Evolutionary conservation across 192 early-diverging fungal genomes (phyloP), one percentile per base, ranked within the genome.

Genomic region (Dissophora ornata): DNA sequence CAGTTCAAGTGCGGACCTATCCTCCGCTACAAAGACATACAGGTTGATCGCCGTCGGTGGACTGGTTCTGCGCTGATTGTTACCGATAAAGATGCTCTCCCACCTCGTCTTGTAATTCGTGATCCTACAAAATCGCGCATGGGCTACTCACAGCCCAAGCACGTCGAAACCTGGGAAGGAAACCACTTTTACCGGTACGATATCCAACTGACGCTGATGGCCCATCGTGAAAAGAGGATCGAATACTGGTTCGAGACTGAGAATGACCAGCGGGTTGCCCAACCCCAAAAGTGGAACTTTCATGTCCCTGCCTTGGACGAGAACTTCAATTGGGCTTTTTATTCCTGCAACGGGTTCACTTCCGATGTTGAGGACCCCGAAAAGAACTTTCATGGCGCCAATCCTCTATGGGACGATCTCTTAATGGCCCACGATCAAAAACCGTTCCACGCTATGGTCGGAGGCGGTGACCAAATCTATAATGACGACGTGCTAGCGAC

Each of bases 391-490:
- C 47, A 60, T 40, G 71, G 71, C 1, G 57, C 71, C 1, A 66
- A 75, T 32, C 86, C 87, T 1, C 64, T 92, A 16, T 92, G 91
- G 91, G 82, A 88, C 57, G 91, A 92, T 71, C 67, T 90, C 6
- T 58, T 90, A 59, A 68, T 61, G 25, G 82, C 86, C 54, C 89
- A 90, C 67, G 81, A 81, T 5, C 53, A 64, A 11, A 67, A 79
- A 50, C 89, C 89, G 6, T 88, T 90, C 80, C 91, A 92, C 54
- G 84, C 88, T 10, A 83, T 90, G 73, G 71, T 92, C 32, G 90
- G 91, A 38, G 91, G 91, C 26, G 91, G 91, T 50, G 91, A 92
- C 71, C 91, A 92, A 70, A 80, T 92, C 36, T 92, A 92, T 55
- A 70, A 86, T 25, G 90, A 92, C 25, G 71, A 75, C 55, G 71